Evolutionary conservation across 75 land plant genomes (phyloP), one percentile per base, ranked within the genome.

Genomic region (Larix kaempferi): DNA sequence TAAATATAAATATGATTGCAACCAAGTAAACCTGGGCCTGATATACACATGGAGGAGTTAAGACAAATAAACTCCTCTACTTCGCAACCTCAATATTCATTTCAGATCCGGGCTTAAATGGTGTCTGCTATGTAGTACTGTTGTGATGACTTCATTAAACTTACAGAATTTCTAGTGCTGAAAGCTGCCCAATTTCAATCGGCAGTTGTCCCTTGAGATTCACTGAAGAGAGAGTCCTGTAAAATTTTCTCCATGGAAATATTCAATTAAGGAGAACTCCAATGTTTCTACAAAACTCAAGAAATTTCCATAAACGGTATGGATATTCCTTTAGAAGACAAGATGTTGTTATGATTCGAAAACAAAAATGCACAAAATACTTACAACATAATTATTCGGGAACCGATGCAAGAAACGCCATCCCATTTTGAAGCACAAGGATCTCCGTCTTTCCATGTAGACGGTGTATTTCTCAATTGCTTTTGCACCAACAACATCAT

Each of bases 391-490:
- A 71, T 84, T 52, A 89, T 86, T 27, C 89, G 76, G 19, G 89
- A 82, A 73, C 74, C 74, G 58, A 27, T 85, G 84, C 92, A 87
- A 7, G 54, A 58, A 11, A 90, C 80, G 76, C 92, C 92, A 23
- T 87, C 92, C 92, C 92, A 90, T 2, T 73, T 59, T 17, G 27
- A 44, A 3, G 80, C 87, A 73, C 92, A 90, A 57, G 92, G 88
- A 79, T 90, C 92, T 14, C 0, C 37, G 0, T 35, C 67, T 64
- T 13, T 14, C 67, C 67, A 64, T 27, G 4, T 33, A 14, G 33
- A 17, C 19, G 0, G 39, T 11, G 4, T 15, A 14, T 64, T 61
- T 33, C 37, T 35, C 67, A 16, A 64, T 29, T 64, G 67, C 17
- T 6, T 64, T 33, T 64, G 2, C 39, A 29, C 13, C 19, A 4